Conservation (phyloP, 192 early-diverging fungal species). For the Kappamyces sp. region DNA sequence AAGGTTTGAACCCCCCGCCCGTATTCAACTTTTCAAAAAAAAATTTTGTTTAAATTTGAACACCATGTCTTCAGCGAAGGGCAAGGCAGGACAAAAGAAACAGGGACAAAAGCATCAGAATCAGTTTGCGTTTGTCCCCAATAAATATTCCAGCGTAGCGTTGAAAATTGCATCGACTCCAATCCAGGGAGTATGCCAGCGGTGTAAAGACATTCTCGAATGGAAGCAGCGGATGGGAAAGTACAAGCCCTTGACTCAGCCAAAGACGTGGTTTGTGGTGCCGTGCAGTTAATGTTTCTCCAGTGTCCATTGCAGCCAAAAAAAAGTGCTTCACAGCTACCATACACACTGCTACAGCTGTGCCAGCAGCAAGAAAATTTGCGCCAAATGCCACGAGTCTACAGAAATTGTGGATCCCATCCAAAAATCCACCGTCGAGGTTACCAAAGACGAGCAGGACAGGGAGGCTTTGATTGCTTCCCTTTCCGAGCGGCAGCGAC, state of each 20-base stretch:
- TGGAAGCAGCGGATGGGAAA: constrained; percentile 87
- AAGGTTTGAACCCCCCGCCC: no score
- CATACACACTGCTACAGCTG: constrained; percentile 90
- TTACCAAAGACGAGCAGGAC: constrained; percentile 66
- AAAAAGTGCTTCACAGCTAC: constrained; percentile 86
- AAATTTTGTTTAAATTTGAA: no score
- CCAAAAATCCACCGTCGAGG: constrained; percentile 55
- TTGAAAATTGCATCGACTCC: constrained; percentile 70
- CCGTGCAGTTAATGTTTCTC: not conserved
- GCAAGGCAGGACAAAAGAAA: constrained; percentile 66
- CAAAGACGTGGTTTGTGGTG: constrained; percentile 73
- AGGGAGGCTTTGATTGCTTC: constrained; percentile 57
- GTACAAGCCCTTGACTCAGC: constrained; percentile 91
- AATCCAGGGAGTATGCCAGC: constrained; percentile 63
- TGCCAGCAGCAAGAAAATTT: constrained; percentile 71
- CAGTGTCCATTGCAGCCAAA: constrained; percentile 70
- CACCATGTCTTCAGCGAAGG: constrained; percentile 28
- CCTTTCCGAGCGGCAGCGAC: constrained; percentile 78
- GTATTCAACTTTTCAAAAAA: no score
- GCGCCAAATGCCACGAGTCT: constrained; percentile 82
- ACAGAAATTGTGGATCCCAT: constrained; percentile 52
- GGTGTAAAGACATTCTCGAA: constrained; percentile 42
- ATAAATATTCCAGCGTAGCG: constrained; percentile 78
- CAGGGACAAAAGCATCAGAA: constrained; percentile 85
- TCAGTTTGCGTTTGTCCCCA: constrained; percentile 74